Evolutionary conservation across 2,329 filamentous ascomycete species (phyloP), one percentile per base, ranked within the genome.

Genomic region (Colletotrichum salicis): DNA sequence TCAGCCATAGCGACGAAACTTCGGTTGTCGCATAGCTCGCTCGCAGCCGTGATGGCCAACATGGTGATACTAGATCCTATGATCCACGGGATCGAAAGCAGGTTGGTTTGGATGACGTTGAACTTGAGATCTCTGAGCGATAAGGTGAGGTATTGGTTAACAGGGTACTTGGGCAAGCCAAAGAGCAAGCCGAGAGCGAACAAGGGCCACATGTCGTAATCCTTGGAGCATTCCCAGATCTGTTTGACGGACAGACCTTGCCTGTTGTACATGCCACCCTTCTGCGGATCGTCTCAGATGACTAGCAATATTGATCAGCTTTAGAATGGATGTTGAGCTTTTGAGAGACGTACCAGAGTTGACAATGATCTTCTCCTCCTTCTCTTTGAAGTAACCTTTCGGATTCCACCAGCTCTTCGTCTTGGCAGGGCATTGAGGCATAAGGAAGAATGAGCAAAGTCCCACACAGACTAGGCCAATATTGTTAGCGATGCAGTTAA

Each of bases 301-400:
- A 87, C 82, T 4, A 86, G 35, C 6, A 48, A 13, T 2, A 8
- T 33, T 12, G 3, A 6, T 19, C 0, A 13, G 8, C 1, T 11
- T 3, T 2, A 3, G 0, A 4, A 6, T 5, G 10, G 8, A 0
- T 8, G 10, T 12, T 15, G 12, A 7, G 3, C n/a, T n/a, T 1
- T 2, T 1, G 27, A 1, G 22, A 15, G 4, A 27, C 41, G 12
- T 13, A 86, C 85, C 76, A 24, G 84, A 81, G 74, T 89, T 90
- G n/a, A 90, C 86, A 58, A 90, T 84, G 64, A 90, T 90, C 72
- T 84, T 84, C 70, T 90, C 86, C 71, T 90, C 89, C 3, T 84
- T 82, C 63, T 89, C 85, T 2, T 78, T 86, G 76, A 90, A 91
- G 85, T 87, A 90, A 0, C 88, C 88, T 29, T 86, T 82, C 19